phyloP scores from a whole-genome alignment of 352 stramenopile species.

The Phytopythium litorale region DNA sequence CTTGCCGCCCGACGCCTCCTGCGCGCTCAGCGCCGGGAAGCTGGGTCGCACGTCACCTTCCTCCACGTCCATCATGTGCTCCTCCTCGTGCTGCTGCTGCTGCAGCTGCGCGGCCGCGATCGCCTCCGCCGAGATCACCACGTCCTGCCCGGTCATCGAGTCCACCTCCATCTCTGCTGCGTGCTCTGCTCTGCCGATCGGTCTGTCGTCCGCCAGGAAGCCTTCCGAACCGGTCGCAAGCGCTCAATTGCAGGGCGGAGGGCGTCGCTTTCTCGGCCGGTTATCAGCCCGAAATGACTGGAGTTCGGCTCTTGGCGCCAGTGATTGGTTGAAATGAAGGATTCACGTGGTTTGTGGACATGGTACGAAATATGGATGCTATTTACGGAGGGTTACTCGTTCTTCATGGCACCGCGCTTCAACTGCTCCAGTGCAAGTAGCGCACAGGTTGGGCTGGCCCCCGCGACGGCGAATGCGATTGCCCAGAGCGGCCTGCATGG shows the following conservation, averaged over 20 bases:
- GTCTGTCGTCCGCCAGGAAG: neutral
- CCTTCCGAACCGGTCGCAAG: neutral
- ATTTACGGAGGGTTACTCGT: slow-evolving; percentile 19
- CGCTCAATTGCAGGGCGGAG: neutral
- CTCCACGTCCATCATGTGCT: slow-evolving; percentile 60
- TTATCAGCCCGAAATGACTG: slow-evolving; percentile 33
- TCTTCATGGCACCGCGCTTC: slow-evolving; percentile 23
- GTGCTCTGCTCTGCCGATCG: neutral
- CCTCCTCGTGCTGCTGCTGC: slow-evolving; percentile 41
- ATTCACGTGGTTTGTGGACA: neutral
- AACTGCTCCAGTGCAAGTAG: slow-evolving; percentile 22
- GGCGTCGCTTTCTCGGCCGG: neutral
- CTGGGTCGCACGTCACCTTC: slow-evolving; percentile 38
- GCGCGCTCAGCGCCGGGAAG: slow-evolving; percentile 76
- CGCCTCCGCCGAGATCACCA: slow-evolving; percentile 48
- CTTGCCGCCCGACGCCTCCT: slow-evolving; percentile 80
- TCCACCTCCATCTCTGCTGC: slow-evolving; percentile 59
- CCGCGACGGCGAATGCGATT: slow-evolving; percentile 22
- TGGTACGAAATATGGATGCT: neutral
- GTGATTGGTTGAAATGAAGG: slow-evolving; percentile 22
- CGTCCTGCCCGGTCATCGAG: slow-evolving; percentile 50
- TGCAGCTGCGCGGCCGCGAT: slow-evolving; percentile 39
- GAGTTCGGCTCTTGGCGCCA: slow-evolving; percentile 18
- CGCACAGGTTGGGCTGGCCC: slow-evolving; percentile 24
- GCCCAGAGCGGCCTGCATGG: slow-evolving; percentile 46